These are phyloP conservation scores for Apiospora koreana DNA, from an alignment of 2,329 filamentous ascomycete genomes.

Conservation along the genomic window DNA sequence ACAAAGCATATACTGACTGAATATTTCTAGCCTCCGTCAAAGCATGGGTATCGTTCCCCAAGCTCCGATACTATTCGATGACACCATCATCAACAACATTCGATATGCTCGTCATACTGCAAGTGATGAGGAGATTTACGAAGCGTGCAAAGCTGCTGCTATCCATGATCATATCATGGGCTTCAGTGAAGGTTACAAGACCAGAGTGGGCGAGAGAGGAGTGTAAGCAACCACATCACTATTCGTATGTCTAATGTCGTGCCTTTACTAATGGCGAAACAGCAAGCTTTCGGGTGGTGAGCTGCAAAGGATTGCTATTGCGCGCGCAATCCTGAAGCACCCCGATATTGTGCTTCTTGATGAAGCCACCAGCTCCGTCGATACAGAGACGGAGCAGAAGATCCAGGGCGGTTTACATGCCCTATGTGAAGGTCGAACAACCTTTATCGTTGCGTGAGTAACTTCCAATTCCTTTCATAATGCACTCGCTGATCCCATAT, in stretches of 20 bases:
- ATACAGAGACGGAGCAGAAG: conserved; percentile 68
- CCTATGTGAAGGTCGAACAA: conserved; percentile 63
- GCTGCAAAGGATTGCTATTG: conserved; percentile 67
- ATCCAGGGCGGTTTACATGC: conserved; percentile 63
- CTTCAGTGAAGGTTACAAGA: conserved; percentile 54
- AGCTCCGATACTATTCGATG: conserved; percentile 51
- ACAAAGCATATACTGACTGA: background rate
- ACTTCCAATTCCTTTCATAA: background rate
- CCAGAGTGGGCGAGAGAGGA: conserved; percentile 54
- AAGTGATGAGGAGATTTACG: conserved; percentile 49
- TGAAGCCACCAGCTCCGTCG: conserved; percentile 75
- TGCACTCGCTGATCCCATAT: conserved; percentile 18
- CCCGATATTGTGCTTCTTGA: conserved; percentile 77
- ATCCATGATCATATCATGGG: conserved; percentile 56
- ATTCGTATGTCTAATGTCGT: background rate
- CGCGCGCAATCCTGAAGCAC: conserved; percentile 71
- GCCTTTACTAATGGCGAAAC: conserved; percentile 18
- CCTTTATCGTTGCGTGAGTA: conserved; percentile 64
- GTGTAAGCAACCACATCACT: conserved; percentile 35
- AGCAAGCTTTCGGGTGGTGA: conserved; percentile 67
- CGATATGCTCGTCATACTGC: conserved; percentile 52
- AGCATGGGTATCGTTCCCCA: conserved; percentile 48
- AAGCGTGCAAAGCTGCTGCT: conserved; percentile 53
- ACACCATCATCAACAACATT: conserved; percentile 57
- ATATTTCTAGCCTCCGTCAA: conserved; percentile 36